Conservation (phyloP, 768 basidiomycete genomes). For the Boletellus ananas region DNA sequence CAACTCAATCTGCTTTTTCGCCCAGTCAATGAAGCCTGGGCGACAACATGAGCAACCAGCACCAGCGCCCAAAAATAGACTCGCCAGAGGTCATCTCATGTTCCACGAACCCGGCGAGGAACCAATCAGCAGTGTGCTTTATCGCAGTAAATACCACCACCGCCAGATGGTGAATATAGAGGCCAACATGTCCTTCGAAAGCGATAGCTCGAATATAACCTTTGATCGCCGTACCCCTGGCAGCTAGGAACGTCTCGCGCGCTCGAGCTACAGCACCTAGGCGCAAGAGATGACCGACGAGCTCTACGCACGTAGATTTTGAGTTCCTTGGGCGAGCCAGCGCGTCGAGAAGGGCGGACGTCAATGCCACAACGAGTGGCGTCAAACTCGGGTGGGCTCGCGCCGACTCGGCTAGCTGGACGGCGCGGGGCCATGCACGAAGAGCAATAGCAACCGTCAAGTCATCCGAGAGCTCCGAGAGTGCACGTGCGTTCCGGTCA, state of each 20-base stretch:
- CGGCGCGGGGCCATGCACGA: conserved; percentile 84
- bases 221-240: conserved; percentile 70
- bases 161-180: conserved; percentile 84
- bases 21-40: conserved; percentile 92
- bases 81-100: conserved; percentile 89
- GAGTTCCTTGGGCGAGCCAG: conserved; percentile 74
- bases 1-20: conserved; percentile 75
- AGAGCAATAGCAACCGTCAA: conserved; percentile 88
- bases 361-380: conserved; percentile 62
- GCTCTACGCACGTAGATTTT: conserved; percentile 66
- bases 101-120: conserved; percentile 91
- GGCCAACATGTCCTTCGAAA: conserved; percentile 83
- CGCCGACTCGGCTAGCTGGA: conserved; percentile 84
- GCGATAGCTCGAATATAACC: conserved; percentile 80
- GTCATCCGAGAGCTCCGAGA: conserved; percentile 88
- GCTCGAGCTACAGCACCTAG: conserved; percentile 77
- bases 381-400: conserved; percentile 59
- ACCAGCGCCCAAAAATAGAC: conserved; percentile 25
- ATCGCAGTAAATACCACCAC: conserved; percentile 91
- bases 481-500: conserved; percentile 82
- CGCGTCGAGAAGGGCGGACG: conserved; percentile 63
- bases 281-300: conserved; percentile 70
- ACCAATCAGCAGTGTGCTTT: conserved; percentile 99
- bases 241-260: conserved; percentile 75
- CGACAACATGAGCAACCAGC: background rate